phyloP scores from a whole-genome alignment of 179 eudicot genomes.

The Gypsophila paniculata region DNA sequence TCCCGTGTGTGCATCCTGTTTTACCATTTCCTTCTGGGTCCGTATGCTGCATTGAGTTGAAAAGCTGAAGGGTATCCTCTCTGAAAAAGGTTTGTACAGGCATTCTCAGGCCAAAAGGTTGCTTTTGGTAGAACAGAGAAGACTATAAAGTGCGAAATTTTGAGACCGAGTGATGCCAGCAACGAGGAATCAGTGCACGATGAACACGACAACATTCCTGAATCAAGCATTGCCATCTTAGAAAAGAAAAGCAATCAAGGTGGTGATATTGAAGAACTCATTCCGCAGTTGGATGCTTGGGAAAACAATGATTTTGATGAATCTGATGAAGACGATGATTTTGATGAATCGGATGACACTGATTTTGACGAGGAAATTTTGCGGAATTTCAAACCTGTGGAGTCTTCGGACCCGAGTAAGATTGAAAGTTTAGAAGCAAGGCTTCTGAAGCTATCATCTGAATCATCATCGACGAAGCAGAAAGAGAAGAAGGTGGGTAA shows the following conservation, averaged over 20 bases:
- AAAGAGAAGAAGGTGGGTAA: constrained; percentile 24
- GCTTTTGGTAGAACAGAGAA: constrained; percentile 77
- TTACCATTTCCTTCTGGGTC: constrained; percentile 4
- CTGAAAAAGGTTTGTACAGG: constrained; percentile 59
- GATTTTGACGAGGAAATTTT: constrained; percentile 25
- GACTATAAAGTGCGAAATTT: constrained; percentile 63
- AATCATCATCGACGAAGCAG: constrained; percentile 29
- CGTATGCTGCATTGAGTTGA: neutral
- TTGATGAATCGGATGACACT: constrained; percentile 23
- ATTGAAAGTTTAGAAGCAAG: constrained; percentile 16
- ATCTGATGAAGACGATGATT: too few relatives aligned
- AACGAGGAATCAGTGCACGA: constrained; percentile 17
- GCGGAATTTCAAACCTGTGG: constrained; percentile 15
- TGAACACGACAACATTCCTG: constrained; percentile 19
- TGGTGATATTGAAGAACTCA: constrained; percentile 20
- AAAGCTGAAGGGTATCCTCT: constrained; percentile 1
- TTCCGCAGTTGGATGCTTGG: constrained; percentile 15
- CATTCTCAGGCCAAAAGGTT: constrained; percentile 49
- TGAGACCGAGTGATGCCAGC: constrained; percentile 33
- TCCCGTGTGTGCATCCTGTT: neutral
- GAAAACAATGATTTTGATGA: constrained; percentile 25
- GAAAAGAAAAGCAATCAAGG: constrained; percentile 23
- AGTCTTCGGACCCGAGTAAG: constrained; percentile 10
- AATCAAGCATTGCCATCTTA: constrained; percentile 8
- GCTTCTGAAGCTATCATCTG: constrained; percentile 24